Base-by-base conservation (phyloP, 108 stramenopile genomes). In the Fistulifera solaris region DNA sequence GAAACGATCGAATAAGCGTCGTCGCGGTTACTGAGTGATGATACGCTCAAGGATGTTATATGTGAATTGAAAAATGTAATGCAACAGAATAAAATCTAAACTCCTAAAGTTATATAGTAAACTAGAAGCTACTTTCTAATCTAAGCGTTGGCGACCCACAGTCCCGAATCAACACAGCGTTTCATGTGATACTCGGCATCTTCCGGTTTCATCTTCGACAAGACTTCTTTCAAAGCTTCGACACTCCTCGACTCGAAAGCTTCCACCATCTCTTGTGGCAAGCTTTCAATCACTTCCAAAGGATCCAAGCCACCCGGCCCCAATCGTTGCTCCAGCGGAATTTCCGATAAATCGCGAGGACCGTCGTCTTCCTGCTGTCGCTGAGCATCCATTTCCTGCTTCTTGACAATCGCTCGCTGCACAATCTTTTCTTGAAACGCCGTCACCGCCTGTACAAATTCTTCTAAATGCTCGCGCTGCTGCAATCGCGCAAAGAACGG, bases 231-330 rank as follows among this genome's bases (percentile, higher is more conserved):
- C 52, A 97, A 64, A 54, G 64, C 59, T 19, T 84, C 80, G 27
- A 87, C 87, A 47, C 93, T 81, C 51, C 95, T 70, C 26, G 74
- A 71, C 52, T 96, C 94, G 63, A 97, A 97, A 2, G 96, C 96
- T 42, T 94, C 83, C 63, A 94, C 92, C 87, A 98, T 83, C 12
- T 57, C 69, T 35, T 48, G 56, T 5, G 94, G 94, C 28, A 98
- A 61, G 19, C 70, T 82, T 61, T 92, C 85, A 70, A 98, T 87
- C 13, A 98, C 96, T 67, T 94, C 92, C 40, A 94, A 40, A n/a
- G 96, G 96, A 71, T 98, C 92, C 40, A 98, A 59, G n/a, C 96
- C 96, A 39, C 96, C 96, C 5, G 96, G 96, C 19, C 96, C 96
- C 46, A 98, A 62, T 27, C 89, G 72, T 41, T 94, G 78, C 52